Conservation (phyloP, 805 yeast genomes). For the Starmerella potacharoeniae region DNA sequence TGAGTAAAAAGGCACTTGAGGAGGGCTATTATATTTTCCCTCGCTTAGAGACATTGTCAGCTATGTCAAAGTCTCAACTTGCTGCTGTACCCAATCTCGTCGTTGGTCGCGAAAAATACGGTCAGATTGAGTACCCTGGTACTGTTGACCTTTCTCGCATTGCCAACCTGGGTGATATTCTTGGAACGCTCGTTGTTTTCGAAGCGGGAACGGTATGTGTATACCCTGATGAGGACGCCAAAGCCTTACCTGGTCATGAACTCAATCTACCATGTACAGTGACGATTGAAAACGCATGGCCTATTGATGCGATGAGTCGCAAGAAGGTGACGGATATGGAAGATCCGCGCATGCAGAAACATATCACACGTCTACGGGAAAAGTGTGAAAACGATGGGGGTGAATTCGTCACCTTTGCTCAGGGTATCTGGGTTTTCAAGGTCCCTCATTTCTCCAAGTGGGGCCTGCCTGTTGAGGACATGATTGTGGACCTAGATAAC, state of each 20-base stretch:
- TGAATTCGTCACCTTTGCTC: constrained; percentile 65
- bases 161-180: constrained; percentile 45
- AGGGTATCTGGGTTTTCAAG: constrained; percentile 64
- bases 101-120: constrained; percentile 64
- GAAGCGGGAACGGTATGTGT: constrained; percentile 49
- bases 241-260: constrained; percentile 60
- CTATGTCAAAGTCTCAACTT: constrained; percentile 45
- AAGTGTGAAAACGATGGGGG: constrained; percentile 52
- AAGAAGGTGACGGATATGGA: constrained; percentile 59
- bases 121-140: constrained; percentile 52
- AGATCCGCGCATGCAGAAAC: constrained; percentile 46
- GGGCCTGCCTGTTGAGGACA: constrained; percentile 48
- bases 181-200: constrained; percentile 55
- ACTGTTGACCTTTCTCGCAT: constrained; percentile 70
- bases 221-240: constrained; percentile 52
- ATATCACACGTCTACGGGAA: constrained; percentile 35
- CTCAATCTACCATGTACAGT: constrained; percentile 62
- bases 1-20: constrained; percentile 24
- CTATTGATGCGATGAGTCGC: constrained; percentile 42
- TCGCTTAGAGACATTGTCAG: constrained; percentile 47
- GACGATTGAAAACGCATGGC: constrained; percentile 66
- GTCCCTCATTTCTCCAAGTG: constrained; percentile 90
- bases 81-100: constrained; percentile 49
- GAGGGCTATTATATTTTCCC: constrained; percentile 74
- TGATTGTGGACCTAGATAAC: constrained; percentile 23